phyloP scores from a whole-genome alignment of 1,284 basidiomycete species.

The Apiotrichum gracile region DNA sequence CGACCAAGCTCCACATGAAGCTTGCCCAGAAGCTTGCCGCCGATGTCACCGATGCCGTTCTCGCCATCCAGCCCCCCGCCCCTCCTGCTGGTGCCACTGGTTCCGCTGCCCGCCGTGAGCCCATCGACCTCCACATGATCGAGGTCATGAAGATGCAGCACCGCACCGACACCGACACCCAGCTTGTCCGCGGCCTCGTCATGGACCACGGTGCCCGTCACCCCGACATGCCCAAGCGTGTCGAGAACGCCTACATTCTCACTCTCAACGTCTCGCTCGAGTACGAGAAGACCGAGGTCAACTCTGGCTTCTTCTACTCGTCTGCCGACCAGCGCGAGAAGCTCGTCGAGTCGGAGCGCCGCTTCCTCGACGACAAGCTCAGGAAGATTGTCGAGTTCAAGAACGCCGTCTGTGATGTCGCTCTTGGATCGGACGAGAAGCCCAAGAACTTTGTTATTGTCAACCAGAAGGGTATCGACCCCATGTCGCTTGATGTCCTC shows the following conservation, averaged over 20 bases:
- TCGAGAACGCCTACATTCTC: constrained; percentile 93
- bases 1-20: constrained; percentile 81
- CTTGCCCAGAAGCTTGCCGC: constrained; percentile 85
- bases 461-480: constrained; percentile 99
- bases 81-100: constrained; percentile 54
- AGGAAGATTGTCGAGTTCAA: constrained; percentile 97
- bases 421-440: constrained; percentile 59
- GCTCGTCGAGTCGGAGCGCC: constrained; percentile 93
- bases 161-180: constrained; percentile 95
- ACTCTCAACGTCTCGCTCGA: constrained; percentile 97
- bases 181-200: constrained; percentile 89
- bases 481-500: constrained; percentile 89
- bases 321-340: constrained; percentile 98
- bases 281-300: constrained; percentile 99
- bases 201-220: constrained; percentile 88
- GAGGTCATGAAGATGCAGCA: constrained; percentile 99
- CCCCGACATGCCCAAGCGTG: constrained; percentile 97
- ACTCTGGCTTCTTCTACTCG: constrained; percentile 99
- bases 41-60: constrained; percentile 91
- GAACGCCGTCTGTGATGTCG: constrained; percentile 89
- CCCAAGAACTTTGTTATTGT: constrained; percentile 87
- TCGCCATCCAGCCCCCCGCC: constrained; percentile 72
- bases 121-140: constrained; percentile 98
- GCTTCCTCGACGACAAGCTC: constrained; percentile 89
- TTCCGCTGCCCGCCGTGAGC: constrained; percentile 67